Evolutionary conservation across 2,329 filamentous ascomycete species (phyloP).

Genomic region (Penicillium italicum): DNA sequence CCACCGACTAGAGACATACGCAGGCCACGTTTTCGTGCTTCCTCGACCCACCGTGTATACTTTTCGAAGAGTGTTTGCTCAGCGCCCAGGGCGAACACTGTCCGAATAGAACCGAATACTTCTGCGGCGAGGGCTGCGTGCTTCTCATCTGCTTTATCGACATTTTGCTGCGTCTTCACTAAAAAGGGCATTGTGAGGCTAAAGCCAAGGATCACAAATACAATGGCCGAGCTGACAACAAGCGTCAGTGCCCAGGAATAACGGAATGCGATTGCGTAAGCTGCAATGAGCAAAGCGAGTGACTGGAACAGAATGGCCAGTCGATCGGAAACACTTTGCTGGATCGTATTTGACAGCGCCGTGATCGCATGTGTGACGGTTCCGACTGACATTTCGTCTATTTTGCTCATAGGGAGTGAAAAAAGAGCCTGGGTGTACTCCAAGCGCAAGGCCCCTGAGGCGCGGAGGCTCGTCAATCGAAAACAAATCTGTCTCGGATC

Average conservation of each 20-base stretch:
- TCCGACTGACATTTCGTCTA: slow-evolving; percentile 51
- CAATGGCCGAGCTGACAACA: slow-evolving; percentile 47
- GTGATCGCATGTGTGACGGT: slow-evolving; percentile 53
- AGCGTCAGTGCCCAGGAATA: slow-evolving; percentile 54
- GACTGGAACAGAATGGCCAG: slow-evolving; percentile 45
- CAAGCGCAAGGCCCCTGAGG: slow-evolving; percentile 50
- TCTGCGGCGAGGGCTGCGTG: slow-evolving; percentile 42
- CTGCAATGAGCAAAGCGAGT: slow-evolving; percentile 42
- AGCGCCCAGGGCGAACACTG: slow-evolving; percentile 45
- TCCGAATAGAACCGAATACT: slow-evolving; percentile 42
- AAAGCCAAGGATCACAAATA: slow-evolving; percentile 40
- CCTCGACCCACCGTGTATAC: slow-evolving; percentile 37
- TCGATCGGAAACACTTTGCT: slow-evolving; percentile 54
- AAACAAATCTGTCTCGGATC: slow-evolving; percentile 32
- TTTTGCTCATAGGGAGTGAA: slow-evolving; percentile 47
- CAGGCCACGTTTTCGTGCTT: slow-evolving; percentile 34
- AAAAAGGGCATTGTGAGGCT: slow-evolving; percentile 34
- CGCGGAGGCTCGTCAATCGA: slow-evolving; percentile 49
- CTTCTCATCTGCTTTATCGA: slow-evolving; percentile 39
- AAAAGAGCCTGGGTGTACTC: slow-evolving; percentile 51
- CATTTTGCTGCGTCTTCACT: slow-evolving; percentile 30
- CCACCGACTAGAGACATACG: slow-evolving; percentile 29
- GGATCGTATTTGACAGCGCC: slow-evolving; percentile 51
- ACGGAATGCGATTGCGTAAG: slow-evolving; percentile 51
- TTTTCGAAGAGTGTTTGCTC: slow-evolving; percentile 36